Conservation (phyloP, 2,329 filamentous ascomycete genomes). For the Stagonosporopsis rhizophila region DNA sequence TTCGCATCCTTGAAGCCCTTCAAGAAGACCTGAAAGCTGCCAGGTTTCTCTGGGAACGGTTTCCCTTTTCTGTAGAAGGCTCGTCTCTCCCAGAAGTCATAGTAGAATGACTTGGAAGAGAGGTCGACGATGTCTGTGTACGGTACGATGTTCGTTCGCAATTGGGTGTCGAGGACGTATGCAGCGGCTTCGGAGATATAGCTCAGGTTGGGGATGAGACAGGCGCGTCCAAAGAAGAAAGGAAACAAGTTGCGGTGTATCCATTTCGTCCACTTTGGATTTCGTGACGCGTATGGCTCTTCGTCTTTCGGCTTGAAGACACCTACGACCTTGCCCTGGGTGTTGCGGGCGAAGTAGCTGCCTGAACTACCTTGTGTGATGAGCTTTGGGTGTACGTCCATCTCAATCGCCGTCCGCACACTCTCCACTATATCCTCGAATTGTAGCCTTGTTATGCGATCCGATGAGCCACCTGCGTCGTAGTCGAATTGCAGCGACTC, state of each 20-base stretch:
- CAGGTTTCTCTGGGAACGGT: slow-evolving; percentile 84
- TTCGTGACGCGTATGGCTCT: slow-evolving; percentile 94
- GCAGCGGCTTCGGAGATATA: slow-evolving; percentile 98
- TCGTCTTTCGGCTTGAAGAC: slow-evolving; percentile 99
- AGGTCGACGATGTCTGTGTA: slow-evolving; percentile 95
- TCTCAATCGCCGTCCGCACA: slow-evolving; percentile 86
- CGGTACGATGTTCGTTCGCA: slow-evolving; percentile 90
- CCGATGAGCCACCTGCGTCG: slow-evolving; percentile 59
- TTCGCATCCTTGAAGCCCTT: slow-evolving; percentile 98
- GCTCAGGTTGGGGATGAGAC: slow-evolving; percentile 94
- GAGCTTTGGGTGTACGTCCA: slow-evolving; percentile 91
- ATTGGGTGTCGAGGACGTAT: slow-evolving; percentile 89
- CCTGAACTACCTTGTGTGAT: slow-evolving; percentile 97
- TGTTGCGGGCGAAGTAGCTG: slow-evolving; percentile 95
- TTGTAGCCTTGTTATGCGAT: slow-evolving; percentile 76
- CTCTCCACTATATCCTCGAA: slow-evolving; percentile 91
- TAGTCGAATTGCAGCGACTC: slow-evolving; percentile 70
- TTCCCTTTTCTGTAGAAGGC: slow-evolving; percentile 88
- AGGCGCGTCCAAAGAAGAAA: slow-evolving; percentile 94
- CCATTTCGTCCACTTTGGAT: slow-evolving; percentile 99
- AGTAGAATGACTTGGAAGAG: slow-evolving; percentile 96
- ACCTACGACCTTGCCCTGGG: slow-evolving; percentile 90
- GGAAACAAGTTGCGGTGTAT: slow-evolving; percentile 97
- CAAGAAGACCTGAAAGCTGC: slow-evolving; percentile 96
- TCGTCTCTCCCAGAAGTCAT: slow-evolving; percentile 95